Base-by-base conservation (phyloP, 2,329 filamentous ascomycete species). In the Penicillium sp. region DNA sequence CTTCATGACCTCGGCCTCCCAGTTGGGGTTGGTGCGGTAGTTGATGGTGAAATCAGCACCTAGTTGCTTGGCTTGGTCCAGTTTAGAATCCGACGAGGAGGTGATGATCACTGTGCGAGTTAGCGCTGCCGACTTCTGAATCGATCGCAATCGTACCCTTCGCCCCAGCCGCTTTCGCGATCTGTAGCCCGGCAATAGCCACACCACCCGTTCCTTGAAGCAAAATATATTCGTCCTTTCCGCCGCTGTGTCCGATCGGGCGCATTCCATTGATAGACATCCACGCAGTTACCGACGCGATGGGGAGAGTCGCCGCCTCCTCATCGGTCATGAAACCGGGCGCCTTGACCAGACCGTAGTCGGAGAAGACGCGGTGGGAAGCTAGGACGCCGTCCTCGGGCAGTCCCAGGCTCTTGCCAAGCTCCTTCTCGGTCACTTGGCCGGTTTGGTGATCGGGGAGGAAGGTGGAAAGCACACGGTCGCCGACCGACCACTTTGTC, bases 391-490 rank as follows among this genome's bases (percentile, higher is more conserved):
- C 79, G 0, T 76, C 75, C 0, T 84, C 74, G 1, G 86, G 87
- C 3, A 85, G 74, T 4, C 88, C 87, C 11, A 89, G 73, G 0
- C 86, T 85, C 3, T 76, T 79, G 0, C 72, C 73, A 69, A 89
- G 76, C 61, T 86, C 77, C 16, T 76, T 74, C 48, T 79, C 80
- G 22, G 77, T 77, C 55, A 88, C 75, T 66, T 86, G 83, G n/a
- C 86, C 86, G 3, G 77, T 79, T 49, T 85, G 72, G 63, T 81
- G 78, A n/a, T 75, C 76, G 27, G 77, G 76, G 29, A 66, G 58
- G 71, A 89, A 90, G 48, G 83, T 88, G 18, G 82, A 82, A 52
- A 88, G 78, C 38, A 91, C 87, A n/a, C 86, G 83, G 54, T 88
- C 83, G 54, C 87, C 86, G 14, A 75, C 71, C 50, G 78, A 76